Conservation (phyloP, 2,329 filamentous ascomycete genomes). For the Fusarium torreyae region DNA sequence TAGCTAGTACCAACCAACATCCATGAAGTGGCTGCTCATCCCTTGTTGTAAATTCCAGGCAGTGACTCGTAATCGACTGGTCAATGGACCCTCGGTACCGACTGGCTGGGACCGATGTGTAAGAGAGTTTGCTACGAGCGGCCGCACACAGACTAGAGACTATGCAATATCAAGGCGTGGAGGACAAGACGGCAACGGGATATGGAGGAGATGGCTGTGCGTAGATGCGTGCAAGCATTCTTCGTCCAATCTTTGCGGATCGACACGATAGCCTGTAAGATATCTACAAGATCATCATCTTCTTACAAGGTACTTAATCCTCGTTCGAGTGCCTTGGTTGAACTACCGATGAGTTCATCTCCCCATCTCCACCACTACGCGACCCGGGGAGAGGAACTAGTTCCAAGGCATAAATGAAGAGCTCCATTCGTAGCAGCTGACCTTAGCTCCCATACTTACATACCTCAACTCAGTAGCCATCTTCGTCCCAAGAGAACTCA, state of each 20-base stretch:
- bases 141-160: conserved; percentile 33
- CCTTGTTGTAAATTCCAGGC: conserved; percentile 41
- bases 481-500: not conserved
- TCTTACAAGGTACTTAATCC: conserved; percentile 3
- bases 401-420: conserved; percentile 4
- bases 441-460: not conserved
- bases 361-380: conserved; percentile 37
- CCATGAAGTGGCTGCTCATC: conserved; percentile 40
- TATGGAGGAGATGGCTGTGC: conserved; percentile 7
- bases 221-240: not conserved
- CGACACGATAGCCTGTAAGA: not conserved
- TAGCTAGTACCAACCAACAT: conserved; percentile 7
- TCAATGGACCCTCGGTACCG: conserved; percentile 44
- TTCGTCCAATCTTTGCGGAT: not conserved
- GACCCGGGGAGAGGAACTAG: conserved; percentile 12
- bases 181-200: conserved; percentile 21
- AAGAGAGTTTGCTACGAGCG: conserved; percentile 37
- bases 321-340: conserved; percentile 14
- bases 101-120: conserved; percentile 47
- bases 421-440: not conserved
- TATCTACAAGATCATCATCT: not conserved
- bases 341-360: conserved; percentile 34
- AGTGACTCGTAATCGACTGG: conserved; percentile 38
- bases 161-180: conserved; percentile 34
- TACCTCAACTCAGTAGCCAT: not conserved